Percentiles rank a stretch among this genome's conserved stretches.
Conservation (phyloP, 352 stramenopile species). For the Globisporangium abappressorium region DNA sequence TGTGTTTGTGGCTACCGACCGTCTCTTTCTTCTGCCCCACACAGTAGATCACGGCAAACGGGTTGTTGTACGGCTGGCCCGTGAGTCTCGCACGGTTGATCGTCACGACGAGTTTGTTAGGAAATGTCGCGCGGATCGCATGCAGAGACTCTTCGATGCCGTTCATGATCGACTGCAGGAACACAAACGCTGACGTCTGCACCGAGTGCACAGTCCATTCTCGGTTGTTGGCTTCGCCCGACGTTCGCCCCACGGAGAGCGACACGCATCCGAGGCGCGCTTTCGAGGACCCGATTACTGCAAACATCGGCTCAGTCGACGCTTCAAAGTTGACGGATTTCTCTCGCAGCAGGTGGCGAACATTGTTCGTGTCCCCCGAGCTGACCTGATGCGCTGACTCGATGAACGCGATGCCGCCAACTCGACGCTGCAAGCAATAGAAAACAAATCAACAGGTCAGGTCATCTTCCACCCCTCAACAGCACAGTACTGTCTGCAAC, state of each 20-base stretch:
- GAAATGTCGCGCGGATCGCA: slow-evolving; percentile 80
- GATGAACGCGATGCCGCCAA: slow-evolving; percentile 84
- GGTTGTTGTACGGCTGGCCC: slow-evolving; percentile 86
- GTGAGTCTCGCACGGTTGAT: slow-evolving; percentile 81
- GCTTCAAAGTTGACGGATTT: slow-evolving; percentile 85
- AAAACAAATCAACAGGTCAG: background rate
- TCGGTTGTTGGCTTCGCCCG: slow-evolving; percentile 63
- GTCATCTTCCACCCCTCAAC: background rate
- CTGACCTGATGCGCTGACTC: slow-evolving; percentile 75
- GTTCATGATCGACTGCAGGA: slow-evolving; percentile 72
- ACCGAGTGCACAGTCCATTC: slow-evolving; percentile 86
- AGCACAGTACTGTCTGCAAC: background rate
- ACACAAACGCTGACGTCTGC: slow-evolving; percentile 86
- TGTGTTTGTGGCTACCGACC: slow-evolving; percentile 83
- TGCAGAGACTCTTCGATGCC: slow-evolving; percentile 74
- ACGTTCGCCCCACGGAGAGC: slow-evolving; percentile 72
- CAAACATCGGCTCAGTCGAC: slow-evolving; percentile 82
- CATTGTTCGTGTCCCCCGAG: slow-evolving; percentile 44
- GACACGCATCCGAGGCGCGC: slow-evolving; percentile 70
- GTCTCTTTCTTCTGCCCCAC: slow-evolving; percentile 87
- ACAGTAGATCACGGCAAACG: slow-evolving; percentile 75
- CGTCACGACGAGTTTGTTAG: slow-evolving; percentile 89
- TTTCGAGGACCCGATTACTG: slow-evolving; percentile 70
- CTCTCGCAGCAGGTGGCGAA: slow-evolving; percentile 60
- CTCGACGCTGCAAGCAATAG: slow-evolving; percentile 22